Base-by-base conservation (phyloP, 768 basidiomycete species). In the Paxillus ammoniavirescens region DNA sequence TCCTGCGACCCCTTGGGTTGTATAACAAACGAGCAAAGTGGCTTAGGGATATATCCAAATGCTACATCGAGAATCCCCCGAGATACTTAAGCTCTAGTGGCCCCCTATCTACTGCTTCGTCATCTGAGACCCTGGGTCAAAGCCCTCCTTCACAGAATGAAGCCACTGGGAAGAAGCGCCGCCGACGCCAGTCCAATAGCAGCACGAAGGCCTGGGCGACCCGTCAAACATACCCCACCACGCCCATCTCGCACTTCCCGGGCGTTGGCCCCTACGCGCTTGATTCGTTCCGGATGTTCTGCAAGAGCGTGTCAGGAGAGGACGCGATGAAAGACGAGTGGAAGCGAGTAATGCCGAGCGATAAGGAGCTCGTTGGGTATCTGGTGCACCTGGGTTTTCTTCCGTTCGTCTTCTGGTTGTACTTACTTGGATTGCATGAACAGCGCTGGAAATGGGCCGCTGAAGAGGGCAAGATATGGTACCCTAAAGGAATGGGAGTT, bases 391-490 rank as follows among this genome's bases (percentile, higher is more conserved):
- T 35, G 13, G 35, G 35, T 14, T 35, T n/a, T 31, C 10, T 23
- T 49, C 40, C 47, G 28, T 43, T 28, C 21, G 26, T 23, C 46
- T 18, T 46, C 35, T 17, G 23, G n/a, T 35, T 14, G 12, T 35
- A 12, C 30, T 42, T 41, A 18, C 47, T 9, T 36, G 31, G 8
- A 31, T n/a, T 38, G 44, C 42, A n/a, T 54, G 17, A 18, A 40
- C 53, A 90, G 87, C 81, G 76, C 54, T 90, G 87, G 87, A 82
- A 82, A 65, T 89, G 87, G 87, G 86, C 87, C 1, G 73, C 75
- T 33, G 69, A 74, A 31, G 81, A 83, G 49, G 68, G 72, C 6
- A 75, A 74, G 53, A 62, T 76, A 52, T 87, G 84, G 84, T 69
- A 70, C 28, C 75, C 83, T 0, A 37, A 46, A 7, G 70, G 61